Conservation (phyloP, 371 early-diverging fungal species). For the Mortierella sp. region DNA sequence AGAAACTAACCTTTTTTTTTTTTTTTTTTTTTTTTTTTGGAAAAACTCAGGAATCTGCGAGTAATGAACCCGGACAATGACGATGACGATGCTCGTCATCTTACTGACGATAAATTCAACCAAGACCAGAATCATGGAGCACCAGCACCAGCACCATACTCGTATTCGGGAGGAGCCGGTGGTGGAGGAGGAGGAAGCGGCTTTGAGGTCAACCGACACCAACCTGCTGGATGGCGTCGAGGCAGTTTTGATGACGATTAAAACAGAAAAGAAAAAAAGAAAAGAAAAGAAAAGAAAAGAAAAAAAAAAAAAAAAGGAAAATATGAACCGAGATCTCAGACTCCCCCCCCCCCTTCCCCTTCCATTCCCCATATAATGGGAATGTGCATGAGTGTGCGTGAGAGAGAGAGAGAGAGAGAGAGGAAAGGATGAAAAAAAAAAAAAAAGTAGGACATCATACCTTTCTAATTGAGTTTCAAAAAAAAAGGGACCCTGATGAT, state of each 20-base stretch:
- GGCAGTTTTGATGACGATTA: constrained; percentile 51
- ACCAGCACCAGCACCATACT: not conserved
- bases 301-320: not conserved
- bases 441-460: not conserved
- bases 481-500: not conserved
- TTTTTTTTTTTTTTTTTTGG: not conserved
- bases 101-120: constrained; percentile 22
- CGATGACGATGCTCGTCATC: not conserved
- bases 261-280: constrained; percentile 2
- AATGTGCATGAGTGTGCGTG: not conserved
- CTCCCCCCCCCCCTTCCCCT: not conserved
- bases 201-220: constrained; percentile 23
- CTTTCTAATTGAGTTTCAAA: not conserved
- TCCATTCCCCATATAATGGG: not conserved
- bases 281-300: constrained; percentile 9
- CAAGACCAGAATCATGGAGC: too few relatives aligned
- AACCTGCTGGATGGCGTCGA: constrained; percentile 49
- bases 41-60: constrained; percentile 30
- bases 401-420: too few relatives aligned
- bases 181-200: not conserved
- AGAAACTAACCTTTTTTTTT: not conserved
- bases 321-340: not conserved
- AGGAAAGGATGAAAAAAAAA: too few relatives aligned
- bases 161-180: not conserved
- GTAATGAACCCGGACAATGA: constrained; percentile 17